Base-by-base conservation (phyloP, 371 early-diverging fungal genomes). In the Smittium mucronatum region DNA sequence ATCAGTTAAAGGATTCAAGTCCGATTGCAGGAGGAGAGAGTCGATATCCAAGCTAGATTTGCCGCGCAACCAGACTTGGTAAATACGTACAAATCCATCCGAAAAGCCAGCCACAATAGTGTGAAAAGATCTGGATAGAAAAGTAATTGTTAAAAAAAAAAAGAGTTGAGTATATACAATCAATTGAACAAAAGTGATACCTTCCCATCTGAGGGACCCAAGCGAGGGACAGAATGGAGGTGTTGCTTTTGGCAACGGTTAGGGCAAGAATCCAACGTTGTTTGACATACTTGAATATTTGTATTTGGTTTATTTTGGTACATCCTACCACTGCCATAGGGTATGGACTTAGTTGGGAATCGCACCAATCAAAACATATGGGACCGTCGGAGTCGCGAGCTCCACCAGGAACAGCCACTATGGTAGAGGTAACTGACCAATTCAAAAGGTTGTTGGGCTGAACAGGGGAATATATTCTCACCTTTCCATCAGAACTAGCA, bases 381-480 rank as follows among this genome's bases (percentile, higher is more conserved):
- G 77, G 77, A n/a, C 77, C 77, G 58, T 75, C 82, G 2, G 81
- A 73, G 67, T 75, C 79, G 60, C 70, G 70, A 17, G 74, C 75
- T 31, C 78, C 77, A 57, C 72, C 78, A 11, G 75, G 70, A 1
- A 78, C 65, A 69, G 76, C 69, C 34, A 84, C 83, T 34, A 91
- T 85, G 47, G 86, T 85, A 33, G 84, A 91, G 81, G 87, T 86
- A 70, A 89, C 83, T 2, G 89, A 85, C 95, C 94, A 95, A 69
- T 87, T 84, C 11, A 83, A 76, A 30, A 94, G 74, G 65, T 90
- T 90, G 15, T 89, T 84, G 0, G 89, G 86, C 67, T 94, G 93
- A 72, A 88, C 78, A 0, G 93, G 92, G 78, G 95, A 93, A 74
- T 94, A 95, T 67, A 97, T 88, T 68, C 93, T 83, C 35, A 95